Evolutionary conservation across 495 filamentous ascomycete species (phyloP), one percentile per base, ranked within the genome.

Genomic region (Annulohypoxylon bovei): DNA sequence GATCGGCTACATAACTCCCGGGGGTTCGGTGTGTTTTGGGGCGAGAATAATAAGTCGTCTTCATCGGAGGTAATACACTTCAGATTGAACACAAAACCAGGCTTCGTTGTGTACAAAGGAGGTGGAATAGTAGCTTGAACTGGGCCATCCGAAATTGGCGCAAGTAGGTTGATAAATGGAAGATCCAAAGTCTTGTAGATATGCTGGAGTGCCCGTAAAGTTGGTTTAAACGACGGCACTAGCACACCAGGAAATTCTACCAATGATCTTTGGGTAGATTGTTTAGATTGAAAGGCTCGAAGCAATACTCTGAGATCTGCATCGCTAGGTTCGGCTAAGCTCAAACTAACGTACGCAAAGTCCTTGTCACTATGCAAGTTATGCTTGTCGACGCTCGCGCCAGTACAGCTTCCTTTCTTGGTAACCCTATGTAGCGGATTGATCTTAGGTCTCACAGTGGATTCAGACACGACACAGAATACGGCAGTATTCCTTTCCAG

Each of bases 181-280:
- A 93, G 40, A 59, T 85, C 79, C 0, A 74, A 70, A 1, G 69
- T 75, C 33, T 66, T 75, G 39, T 80, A 84, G 73, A 91, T 88
- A 1, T 77, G 63, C 66, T 92, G 87, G 0, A 93, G 77, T 3
- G 87, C 89, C 64, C 79, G 74, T 18, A 93, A 73, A 0, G 87
- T 89, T 4, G 88, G 85, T 40, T 87, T 77, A 72, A 93, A 93
- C 3, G 90, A 83, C 0, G 86, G 83, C 4, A 92, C 80, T 1
- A 93, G 78, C 0, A 93, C 78, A 0, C 87, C 88, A 0, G 90
- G 90, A 59, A 93, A 92, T 63, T 93, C 91, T 1, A 92, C 82
- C 12, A 93, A 78, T 6, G 78, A 81, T 55, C 71, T 67, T 37
- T 65, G 71, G 28, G 47, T 52, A 3, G 40, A 18, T 4, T 37